Evolutionary conservation across 371 early-diverging fungal species (phyloP).

Genomic region (Lichtheimia ramosa): DNA sequence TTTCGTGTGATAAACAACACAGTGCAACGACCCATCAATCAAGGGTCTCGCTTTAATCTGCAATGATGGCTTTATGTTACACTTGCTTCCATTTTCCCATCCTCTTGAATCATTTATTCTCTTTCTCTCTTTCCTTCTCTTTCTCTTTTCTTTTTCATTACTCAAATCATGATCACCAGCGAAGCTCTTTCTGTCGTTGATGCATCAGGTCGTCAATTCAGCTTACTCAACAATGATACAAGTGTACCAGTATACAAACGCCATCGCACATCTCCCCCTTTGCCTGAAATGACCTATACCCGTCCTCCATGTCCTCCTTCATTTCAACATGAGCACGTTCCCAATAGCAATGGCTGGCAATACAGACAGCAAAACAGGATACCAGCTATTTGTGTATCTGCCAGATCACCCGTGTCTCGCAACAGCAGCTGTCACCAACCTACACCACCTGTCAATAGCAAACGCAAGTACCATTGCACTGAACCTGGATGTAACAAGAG

Average conservation of each 20-base stretch:
- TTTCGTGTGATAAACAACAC: no score
- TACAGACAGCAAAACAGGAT: not conserved
- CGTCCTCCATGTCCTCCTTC: no score
- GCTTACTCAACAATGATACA: slow-evolving; percentile 14
- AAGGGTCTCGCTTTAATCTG: no score
- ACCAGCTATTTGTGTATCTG: not conserved
- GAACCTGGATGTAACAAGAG: slow-evolving; percentile 47
- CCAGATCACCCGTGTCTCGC: not conserved
- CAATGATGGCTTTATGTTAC: no score
- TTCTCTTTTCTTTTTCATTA: slow-evolving; percentile 3
- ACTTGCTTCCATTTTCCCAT: no score
- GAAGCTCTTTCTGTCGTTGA: slow-evolving; percentile 18
- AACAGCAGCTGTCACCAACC: not conserved
- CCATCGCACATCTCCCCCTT: no score
- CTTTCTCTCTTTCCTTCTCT: slow-evolving; percentile 2
- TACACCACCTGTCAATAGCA: not conserved
- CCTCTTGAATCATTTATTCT: not conserved
- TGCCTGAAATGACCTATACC: no score
- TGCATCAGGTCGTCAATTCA: slow-evolving; percentile 25
- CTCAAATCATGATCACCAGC: slow-evolving; percentile 1
- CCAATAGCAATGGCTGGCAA: not conserved
- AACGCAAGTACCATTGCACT: slow-evolving; percentile 44
- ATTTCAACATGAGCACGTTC: no score
- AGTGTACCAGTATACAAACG: not conserved
- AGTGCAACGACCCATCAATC: no score